Conservation (phyloP, 2,329 filamentous ascomycete genomes). For the Davidsoniella virescens region DNA sequence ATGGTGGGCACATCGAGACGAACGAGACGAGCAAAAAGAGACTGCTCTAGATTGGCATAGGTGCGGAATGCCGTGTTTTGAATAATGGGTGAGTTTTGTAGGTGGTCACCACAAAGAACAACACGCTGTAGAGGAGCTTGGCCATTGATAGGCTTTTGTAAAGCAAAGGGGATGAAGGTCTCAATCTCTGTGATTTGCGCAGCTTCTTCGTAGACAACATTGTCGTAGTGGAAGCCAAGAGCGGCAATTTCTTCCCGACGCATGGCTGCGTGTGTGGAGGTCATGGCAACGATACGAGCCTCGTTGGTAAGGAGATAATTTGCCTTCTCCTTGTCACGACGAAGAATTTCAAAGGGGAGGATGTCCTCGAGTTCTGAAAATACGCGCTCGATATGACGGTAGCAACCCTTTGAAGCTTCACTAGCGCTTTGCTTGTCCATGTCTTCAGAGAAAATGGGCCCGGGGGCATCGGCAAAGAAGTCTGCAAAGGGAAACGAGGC, state of each 20-base stretch:
- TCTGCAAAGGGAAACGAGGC: slow-evolving; percentile 69
- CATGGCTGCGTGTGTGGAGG: slow-evolving; percentile 93
- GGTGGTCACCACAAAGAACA: slow-evolving; percentile 85
- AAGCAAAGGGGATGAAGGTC: slow-evolving; percentile 85
- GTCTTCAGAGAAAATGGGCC: slow-evolving; percentile 60
- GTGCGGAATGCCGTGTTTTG: slow-evolving; percentile 88
- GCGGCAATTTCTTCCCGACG: slow-evolving; percentile 74
- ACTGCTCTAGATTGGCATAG: slow-evolving; percentile 92
- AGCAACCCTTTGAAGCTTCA: slow-evolving; percentile 70
- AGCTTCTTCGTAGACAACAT: slow-evolving; percentile 95
- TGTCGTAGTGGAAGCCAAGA: slow-evolving; percentile 94
- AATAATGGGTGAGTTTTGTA: slow-evolving; percentile 91
- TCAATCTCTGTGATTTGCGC: slow-evolving; percentile 96
- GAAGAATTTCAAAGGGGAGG: slow-evolving; percentile 83
- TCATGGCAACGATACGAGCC: slow-evolving; percentile 97
- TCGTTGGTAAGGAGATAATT: slow-evolving; percentile 93
- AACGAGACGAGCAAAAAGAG: slow-evolving; percentile 78
- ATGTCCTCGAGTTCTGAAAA: slow-evolving; percentile 89
- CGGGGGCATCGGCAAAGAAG: slow-evolving; percentile 78
- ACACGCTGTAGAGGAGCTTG: slow-evolving; percentile 68
- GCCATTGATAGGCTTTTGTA: slow-evolving; percentile 65
- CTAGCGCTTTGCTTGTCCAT: slow-evolving; percentile 49
- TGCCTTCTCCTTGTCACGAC: slow-evolving; percentile 76
- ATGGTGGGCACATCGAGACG: slow-evolving; percentile 85
- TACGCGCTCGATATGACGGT: slow-evolving; percentile 74